These are phyloP conservation scores for Saksenaea vasiformis DNA, from an alignment of 371 early-diverging fungal genomes.

Conservation along the genomic window DNA sequence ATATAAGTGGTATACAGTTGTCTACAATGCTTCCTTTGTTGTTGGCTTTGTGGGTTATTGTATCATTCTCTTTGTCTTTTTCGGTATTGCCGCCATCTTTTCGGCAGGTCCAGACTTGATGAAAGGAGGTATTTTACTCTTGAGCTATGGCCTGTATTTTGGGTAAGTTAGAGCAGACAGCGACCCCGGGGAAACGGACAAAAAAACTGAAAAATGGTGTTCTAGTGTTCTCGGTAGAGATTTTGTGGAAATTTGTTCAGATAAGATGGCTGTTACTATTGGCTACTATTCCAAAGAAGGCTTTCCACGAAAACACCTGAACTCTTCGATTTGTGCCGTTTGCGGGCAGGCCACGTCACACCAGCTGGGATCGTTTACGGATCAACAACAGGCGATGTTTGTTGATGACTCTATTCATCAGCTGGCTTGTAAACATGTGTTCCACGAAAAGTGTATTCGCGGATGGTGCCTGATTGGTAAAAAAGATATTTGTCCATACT, in stretches of 20 bases:
- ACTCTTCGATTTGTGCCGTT: conserved; percentile 79
- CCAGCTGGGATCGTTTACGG: conserved; percentile 20
- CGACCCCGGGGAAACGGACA: neutral
- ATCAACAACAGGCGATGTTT: conserved; percentile 33
- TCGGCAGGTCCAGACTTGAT: conserved; percentile 44
- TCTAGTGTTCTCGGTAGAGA: conserved; percentile 75
- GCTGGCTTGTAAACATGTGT: conserved; percentile 77
- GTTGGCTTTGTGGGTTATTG: conserved; percentile 63
- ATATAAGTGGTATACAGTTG: conserved; percentile 70
- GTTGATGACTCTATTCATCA: conserved; percentile 61
- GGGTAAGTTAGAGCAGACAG: conserved; percentile 49
- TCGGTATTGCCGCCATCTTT: conserved; percentile 54
- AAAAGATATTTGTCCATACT: conserved; percentile 94
- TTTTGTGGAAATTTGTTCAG: conserved; percentile 82
- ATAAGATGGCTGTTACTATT: conserved; percentile 81
- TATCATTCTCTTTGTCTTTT: conserved; percentile 58
- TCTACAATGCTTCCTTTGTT: conserved; percentile 66
- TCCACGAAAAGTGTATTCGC: conserved; percentile 92
- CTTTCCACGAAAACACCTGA: conserved; percentile 69
- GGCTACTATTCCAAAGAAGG: conserved; percentile 77
- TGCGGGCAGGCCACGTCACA: conserved; percentile 64
- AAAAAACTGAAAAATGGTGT: neutral
- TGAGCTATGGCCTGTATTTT: conserved; percentile 73
- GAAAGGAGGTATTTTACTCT: conserved; percentile 47
- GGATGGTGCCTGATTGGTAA: conserved; percentile 96